Percentiles rank a stretch among this genome's conserved stretches.
These are phyloP conservation scores for Tolypocladium amazonense DNA, from an alignment of 2,329 filamentous ascomycete genomes.

Conservation along the genomic window DNA sequence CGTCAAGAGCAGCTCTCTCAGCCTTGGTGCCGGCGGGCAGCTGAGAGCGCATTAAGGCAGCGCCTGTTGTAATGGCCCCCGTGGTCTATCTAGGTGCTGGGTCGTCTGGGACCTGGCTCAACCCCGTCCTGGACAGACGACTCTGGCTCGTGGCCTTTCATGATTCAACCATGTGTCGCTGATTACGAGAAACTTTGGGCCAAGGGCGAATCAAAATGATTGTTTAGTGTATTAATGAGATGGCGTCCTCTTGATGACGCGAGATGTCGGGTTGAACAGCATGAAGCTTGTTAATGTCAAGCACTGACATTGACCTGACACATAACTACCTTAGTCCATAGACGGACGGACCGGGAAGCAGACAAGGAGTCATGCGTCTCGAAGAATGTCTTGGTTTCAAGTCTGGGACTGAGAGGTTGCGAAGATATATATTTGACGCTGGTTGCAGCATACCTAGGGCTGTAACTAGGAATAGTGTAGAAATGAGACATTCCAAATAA, in stretches of 20 bases:
- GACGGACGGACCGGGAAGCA: too few relatives aligned
- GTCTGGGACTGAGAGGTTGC: too few relatives aligned
- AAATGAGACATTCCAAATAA: neutral
- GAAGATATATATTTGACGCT: too few relatives aligned
- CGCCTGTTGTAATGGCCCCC: neutral
- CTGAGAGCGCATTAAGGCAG: neutral
- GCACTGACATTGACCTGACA: neutral
- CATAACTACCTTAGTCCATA: too few relatives aligned
- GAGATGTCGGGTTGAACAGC: neutral
- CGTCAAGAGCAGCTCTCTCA: neutral
- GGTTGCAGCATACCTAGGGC: too few relatives aligned
- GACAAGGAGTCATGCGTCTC: too few relatives aligned
- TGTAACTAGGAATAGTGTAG: too few relatives aligned
- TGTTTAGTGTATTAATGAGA: neutral
- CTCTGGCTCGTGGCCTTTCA: neutral
- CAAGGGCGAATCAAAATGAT: neutral
- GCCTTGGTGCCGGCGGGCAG: neutral
- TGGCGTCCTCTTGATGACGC: neutral
- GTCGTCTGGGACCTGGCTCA: neutral
- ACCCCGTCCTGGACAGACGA: neutral
- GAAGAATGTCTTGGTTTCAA: too few relatives aligned
- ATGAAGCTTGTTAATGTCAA: neutral
- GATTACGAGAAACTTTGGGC: neutral
- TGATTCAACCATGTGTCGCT: neutral
- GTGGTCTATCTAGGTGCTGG: neutral